Evolutionary conservation across 208 protist species (phyloP).

Genomic region (Leptomonas pyrrhocoris): DNA sequence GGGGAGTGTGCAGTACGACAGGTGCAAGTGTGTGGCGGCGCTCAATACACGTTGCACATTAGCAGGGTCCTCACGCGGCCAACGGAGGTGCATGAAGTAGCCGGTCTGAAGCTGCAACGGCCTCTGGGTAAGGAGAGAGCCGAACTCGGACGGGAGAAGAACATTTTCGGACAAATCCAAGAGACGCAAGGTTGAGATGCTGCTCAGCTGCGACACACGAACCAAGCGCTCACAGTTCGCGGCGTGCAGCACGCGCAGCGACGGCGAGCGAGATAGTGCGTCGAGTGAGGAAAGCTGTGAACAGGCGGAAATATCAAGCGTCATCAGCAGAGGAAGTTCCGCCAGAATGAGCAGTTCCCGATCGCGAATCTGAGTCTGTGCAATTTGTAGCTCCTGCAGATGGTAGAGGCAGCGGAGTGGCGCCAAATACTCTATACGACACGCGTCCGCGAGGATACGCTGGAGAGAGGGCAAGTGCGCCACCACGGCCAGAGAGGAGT

Average conservation of each 20-base stretch:
- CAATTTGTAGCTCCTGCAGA: slow-evolving; percentile 37
- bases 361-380: slow-evolving; percentile 43
- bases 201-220: slow-evolving; percentile 25
- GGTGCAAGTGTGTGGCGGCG: slow-evolving; percentile 28
- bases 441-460: slow-evolving; percentile 23
- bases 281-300: slow-evolving; percentile 40
- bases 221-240: slow-evolving; percentile 31
- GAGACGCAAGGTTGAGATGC: slow-evolving; percentile 10
- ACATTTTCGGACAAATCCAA: slow-evolving; percentile 40
- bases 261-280: slow-evolving; percentile 25
- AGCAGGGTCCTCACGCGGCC: slow-evolving; percentile 30
- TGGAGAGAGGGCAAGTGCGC: slow-evolving; percentile 33
- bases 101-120: slow-evolving; percentile 13
- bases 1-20: slow-evolving; percentile 23
- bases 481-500: slow-evolving; percentile 33
- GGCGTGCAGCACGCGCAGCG: slow-evolving; percentile 26
- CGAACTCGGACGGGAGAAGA: slow-evolving; percentile 29
- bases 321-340: slow-evolving; percentile 35
- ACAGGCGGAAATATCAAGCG: slow-evolving; percentile 46
- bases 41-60: slow-evolving; percentile 4
- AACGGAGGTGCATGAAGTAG: slow-evolving; percentile 24
- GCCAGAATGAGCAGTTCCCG: slow-evolving; percentile 41
- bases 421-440: slow-evolving; percentile 35
- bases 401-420: slow-evolving; percentile 29
- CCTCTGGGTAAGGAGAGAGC: slow-evolving; percentile 10